Percentiles rank a stretch among this genome's conserved stretches.
phyloP scores from a whole-genome alignment of 129 eudicot species.

The Centrapalus pauciflorus region DNA sequence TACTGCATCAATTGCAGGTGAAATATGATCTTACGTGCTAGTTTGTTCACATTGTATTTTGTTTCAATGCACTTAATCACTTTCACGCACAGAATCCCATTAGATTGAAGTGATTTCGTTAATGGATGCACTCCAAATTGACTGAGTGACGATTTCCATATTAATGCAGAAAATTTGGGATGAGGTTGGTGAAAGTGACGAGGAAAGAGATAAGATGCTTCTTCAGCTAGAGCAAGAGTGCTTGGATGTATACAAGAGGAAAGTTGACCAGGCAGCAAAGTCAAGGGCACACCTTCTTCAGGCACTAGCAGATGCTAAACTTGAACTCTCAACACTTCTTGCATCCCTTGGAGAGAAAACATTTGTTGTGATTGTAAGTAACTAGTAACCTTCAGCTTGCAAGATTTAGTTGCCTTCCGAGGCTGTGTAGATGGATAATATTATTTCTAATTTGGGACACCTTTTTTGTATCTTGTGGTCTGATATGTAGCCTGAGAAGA shows the following conservation, averaged over 20 bases:
- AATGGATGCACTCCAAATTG: background rate
- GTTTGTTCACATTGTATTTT: background rate
- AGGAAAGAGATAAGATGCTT: constrained; percentile 91
- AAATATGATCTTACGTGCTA: background rate
- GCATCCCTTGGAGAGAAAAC: constrained; percentile 88
- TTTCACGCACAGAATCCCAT: background rate
- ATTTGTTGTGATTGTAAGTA: constrained; percentile 63
- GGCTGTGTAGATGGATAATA: background rate
- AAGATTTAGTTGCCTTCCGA: background rate
- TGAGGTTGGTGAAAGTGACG: constrained; percentile 92
- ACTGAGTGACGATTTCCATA: background rate
- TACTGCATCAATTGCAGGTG: constrained; percentile 84
- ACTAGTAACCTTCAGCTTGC: constrained; percentile 1
- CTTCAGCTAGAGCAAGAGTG: constrained; percentile 95
- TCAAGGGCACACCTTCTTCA: constrained; percentile 85
- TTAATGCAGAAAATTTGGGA: constrained; percentile 91
- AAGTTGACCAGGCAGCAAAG: constrained; percentile 84
- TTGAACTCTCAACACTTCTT: constrained; percentile 65
- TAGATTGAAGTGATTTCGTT: background rate
- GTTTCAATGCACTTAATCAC: no score
- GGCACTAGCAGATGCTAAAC: constrained; percentile 70
- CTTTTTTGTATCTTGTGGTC: constrained; percentile 11
- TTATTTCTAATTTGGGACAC: background rate
- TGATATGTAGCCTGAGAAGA: constrained; percentile 70
- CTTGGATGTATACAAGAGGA: constrained; percentile 87